These are phyloP conservation scores for Paramyrothecium sp. DNA, from an alignment of 2,329 filamentous ascomycete genomes.

Conservation along the genomic window DNA sequence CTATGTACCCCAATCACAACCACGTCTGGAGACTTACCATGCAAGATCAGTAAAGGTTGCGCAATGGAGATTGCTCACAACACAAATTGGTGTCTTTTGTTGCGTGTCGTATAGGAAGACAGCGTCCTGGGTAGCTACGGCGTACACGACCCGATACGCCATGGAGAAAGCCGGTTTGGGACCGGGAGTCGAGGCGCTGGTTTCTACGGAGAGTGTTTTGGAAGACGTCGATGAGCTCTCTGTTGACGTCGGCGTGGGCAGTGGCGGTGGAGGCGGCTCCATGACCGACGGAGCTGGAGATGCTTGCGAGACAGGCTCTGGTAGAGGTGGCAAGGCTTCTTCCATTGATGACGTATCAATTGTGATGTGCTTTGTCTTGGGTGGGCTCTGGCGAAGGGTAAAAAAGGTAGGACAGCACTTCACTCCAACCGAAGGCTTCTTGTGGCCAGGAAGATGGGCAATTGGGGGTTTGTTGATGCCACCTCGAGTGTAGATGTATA, in stretches of 20 bases:
- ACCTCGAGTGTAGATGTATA: constrained; percentile 95
- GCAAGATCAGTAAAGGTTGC: constrained; percentile 95
- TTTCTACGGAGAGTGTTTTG: constrained; percentile 44
- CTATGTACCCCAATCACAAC: not conserved
- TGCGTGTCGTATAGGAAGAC: constrained; percentile 96
- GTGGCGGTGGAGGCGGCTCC: constrained; percentile 75
- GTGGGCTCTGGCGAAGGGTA: constrained; percentile 66
- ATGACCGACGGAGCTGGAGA: constrained; percentile 62
- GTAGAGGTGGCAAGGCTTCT: constrained; percentile 78
- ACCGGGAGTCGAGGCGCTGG: constrained; percentile 50
- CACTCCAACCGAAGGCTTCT: constrained; percentile 95
- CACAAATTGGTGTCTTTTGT: constrained; percentile 86
- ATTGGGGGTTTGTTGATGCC: constrained; percentile 96
- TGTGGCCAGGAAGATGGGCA: constrained; percentile 92
- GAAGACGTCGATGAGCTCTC: constrained; percentile 51
- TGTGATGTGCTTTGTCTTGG: constrained; percentile 81
- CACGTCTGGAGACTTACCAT: constrained; percentile 61
- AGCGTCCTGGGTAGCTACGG: constrained; percentile 94
- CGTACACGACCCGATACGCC: constrained; percentile 93
- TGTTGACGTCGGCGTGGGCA: constrained; percentile 43
- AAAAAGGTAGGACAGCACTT: constrained; percentile 92
- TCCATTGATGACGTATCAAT: constrained; percentile 90
- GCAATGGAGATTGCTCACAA: constrained; percentile 96
- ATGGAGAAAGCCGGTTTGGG: constrained; percentile 75
- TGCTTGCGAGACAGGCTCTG: constrained; percentile 74